phyloP scores from a whole-genome alignment of 1,139 yeast species.

The Torulaspora pretoriensis region DNA sequence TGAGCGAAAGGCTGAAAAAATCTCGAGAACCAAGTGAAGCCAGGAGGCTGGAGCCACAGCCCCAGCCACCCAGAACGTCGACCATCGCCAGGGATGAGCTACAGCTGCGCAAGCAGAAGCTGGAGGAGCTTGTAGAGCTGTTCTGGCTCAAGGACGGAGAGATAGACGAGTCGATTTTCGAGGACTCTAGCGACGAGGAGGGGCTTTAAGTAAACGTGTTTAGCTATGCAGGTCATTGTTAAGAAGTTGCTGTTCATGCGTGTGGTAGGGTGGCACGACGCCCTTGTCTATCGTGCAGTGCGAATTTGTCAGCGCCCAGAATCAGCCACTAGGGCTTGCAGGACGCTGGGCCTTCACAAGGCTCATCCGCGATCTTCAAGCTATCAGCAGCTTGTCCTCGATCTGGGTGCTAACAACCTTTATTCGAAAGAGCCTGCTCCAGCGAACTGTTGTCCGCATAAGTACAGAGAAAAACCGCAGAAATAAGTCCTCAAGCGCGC shows the following conservation, averaged over 20 bases:
- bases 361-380: no score
- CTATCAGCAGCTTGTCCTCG: no score
- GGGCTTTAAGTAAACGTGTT: conserved; percentile 1
- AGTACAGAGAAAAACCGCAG: no score
- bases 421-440: no score
- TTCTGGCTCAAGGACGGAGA: conserved; percentile 29
- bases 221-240: background rate
- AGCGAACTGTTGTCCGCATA: no score
- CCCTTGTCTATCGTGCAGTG: no score
- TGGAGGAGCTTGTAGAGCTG: conserved; percentile 21
- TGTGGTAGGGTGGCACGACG: no score
- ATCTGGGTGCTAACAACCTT: no score
- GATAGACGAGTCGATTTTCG: conserved; percentile 30
- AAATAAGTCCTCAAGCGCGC: no score
- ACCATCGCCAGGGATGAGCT: background rate
- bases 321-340: no score
- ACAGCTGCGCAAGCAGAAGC: conserved; percentile 11
- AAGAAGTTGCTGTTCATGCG: background rate
- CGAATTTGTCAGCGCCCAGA: no score
- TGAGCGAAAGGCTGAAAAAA: conserved; percentile 13
- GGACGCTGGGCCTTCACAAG: no score
- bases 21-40: background rate
- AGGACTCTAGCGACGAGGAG: conserved; percentile 33
- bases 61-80: background rate
- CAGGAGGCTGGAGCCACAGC: background rate